Conservation (phyloP, 257 asterid genomes). For the Penstemon barbatus region DNA sequence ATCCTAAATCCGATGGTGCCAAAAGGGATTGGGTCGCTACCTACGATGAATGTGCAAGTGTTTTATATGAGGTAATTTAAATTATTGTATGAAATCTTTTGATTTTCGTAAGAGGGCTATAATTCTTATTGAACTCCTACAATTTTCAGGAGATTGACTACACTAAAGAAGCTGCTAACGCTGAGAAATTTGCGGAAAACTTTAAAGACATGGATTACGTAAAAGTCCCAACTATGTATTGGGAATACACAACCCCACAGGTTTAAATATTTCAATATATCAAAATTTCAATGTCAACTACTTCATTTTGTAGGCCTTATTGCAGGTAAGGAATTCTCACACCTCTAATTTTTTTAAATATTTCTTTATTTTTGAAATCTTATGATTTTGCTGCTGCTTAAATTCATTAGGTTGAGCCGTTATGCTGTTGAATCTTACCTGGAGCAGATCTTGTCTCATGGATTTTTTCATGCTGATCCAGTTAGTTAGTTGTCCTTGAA, state of each 20-base stretch:
- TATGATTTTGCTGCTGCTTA: slow-evolving; percentile 27
- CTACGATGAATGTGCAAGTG: no score
- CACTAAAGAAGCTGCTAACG: slow-evolving; percentile 84
- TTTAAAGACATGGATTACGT: slow-evolving; percentile 79
- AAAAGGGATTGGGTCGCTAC: no score
- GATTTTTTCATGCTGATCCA: slow-evolving; percentile 95
- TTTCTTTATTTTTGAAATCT: slow-evolving; percentile 1
- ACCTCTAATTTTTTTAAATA: slow-evolving; percentile 1
- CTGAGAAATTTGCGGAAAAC: slow-evolving; percentile 72
- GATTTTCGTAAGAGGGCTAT: no score
- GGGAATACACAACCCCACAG: slow-evolving; percentile 96
- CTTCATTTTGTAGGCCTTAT: slow-evolving; percentile 21
- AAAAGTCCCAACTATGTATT: slow-evolving; percentile 76
- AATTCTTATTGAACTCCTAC: neutral
- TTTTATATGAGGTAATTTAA: no score
- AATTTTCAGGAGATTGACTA: slow-evolving; percentile 80
- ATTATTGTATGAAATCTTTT: no score
- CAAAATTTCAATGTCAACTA: slow-evolving; percentile 18
- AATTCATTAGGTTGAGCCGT: slow-evolving; percentile 65
- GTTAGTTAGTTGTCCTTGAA: slow-evolving; percentile 39
- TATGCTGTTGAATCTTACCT: slow-evolving; percentile 92
- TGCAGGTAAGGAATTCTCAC: slow-evolving; percentile 40
- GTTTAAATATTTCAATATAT: slow-evolving; percentile 38
- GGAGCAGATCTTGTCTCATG: slow-evolving; percentile 92
- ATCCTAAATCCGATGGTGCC: slow-evolving; percentile 99